Evolutionary conservation across 169 alveolate genomes (phyloP), one percentile per base, ranked within the genome.

Genomic region (Perkinsus olseni): DNA sequence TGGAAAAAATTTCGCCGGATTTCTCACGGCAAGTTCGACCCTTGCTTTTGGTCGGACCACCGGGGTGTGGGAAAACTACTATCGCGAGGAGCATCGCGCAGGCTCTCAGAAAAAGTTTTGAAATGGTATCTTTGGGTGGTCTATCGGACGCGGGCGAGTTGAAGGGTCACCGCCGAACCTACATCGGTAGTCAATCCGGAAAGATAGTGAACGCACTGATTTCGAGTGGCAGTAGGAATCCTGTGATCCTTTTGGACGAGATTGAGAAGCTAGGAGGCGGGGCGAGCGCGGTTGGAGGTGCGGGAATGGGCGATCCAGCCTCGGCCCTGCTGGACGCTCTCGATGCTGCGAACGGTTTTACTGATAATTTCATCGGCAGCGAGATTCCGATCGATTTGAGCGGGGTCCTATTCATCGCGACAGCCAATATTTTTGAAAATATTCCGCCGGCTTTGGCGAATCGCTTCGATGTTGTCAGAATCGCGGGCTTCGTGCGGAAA

Each of bases 61-160:
- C 98, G 31, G 98, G 98, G 36, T 97, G 96, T 0, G 98, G 98
- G 20, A 97, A 97, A 91, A 97, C 98, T 4, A 95, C 97, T 0
- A 93, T 97, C 21, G 98, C 97, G 1, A 94, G 95, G 92, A 95
- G 97, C 36, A 97, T 97, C 45, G 98, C 97, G 1, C 95, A 93
- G 0, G 94, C 97, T 24, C 92, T 96, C 4, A 96, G 96, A n/a
- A 95, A 97, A 91, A 96, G 96, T 28, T 96, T 97, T 95, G 95
- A 96, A 91, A 93, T 97, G 92, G 95, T 97, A 34, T 93, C 97
- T 21, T 91, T 97, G 31, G 98, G 98, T 11, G 98, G 98, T 37
- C 96, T 96, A 21, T 92, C 96, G 37, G 98, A 97, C 93, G 98
- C 95, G 91, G 97, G 97, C 36, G 95, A 96, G 93, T 94, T 97